Evolutionary conservation across 331 rosid genomes (phyloP), one percentile per base, ranked within the genome.

Genomic region (Saraca asoca): DNA sequence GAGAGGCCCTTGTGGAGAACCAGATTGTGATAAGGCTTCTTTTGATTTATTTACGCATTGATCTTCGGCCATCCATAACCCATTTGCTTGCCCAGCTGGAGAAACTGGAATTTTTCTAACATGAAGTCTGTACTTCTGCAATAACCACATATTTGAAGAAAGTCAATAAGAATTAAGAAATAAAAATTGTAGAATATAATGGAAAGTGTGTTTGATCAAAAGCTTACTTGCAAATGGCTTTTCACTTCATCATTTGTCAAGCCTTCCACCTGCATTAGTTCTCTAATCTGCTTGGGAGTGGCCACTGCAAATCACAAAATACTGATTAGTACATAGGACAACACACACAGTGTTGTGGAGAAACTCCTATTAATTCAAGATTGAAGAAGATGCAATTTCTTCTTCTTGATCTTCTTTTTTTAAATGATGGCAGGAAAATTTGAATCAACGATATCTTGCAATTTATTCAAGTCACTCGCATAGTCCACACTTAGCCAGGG

Each of bases 181-280:
- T 5, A 33, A 17, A 20, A 62, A 10, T n/a, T 2, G 16, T 0
- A 16, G 64, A 18, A 20, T 20, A 49, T 39, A 39, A 37, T 17
- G 10, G 38, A 53, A 9, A 24, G 12, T 12, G 29, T 6, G 20
- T 14, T 10, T 20, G 29, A 20, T 29, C 24, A 37, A 19, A 65
- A 0, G 57, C 82, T 53, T 53, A 85, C 98, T 81, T 92, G 98
- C 75, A 92, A 80, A 80, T 92, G 98, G 78, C 96, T 92, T 72
- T 89, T 92, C 67, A 92, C 98, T 82, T 92, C 98, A 81, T 92
- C 98, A 69, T 92, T 92, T 67, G 98, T 89, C 0, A 92, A 86
- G 44, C 89, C 92, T 12, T 83, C 93, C 53, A 92, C 95, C 48
- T 83, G 85, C 98, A 92, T 89, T 70, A 87, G 71, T 61, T 92